phyloP scores from a whole-genome alignment of 2,329 filamentous ascomycete species.

The Nigrospora oryzae region DNA sequence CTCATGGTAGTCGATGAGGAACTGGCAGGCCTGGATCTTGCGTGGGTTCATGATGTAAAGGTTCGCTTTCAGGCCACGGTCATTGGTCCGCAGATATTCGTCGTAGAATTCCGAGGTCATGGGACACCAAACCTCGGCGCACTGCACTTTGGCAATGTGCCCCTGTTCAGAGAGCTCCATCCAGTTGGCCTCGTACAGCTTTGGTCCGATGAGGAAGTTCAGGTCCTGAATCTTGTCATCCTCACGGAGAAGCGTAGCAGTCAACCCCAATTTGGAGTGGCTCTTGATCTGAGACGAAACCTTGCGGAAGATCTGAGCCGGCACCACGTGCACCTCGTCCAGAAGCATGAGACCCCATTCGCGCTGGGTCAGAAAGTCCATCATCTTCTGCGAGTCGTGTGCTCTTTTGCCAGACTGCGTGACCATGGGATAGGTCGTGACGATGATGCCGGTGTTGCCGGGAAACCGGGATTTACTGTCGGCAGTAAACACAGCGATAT shows the following conservation, averaged over 20 bases:
- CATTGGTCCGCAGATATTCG: conserved; percentile 62
- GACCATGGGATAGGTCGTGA: conserved; percentile 99
- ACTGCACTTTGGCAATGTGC: conserved; percentile 94
- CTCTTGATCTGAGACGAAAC: conserved; percentile 91
- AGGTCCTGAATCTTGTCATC: conserved; percentile 97
- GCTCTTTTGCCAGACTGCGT: conserved; percentile 80
- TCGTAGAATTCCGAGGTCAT: conserved; percentile 99
- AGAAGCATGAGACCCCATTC: conserved; percentile 98
- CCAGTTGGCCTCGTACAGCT: conserved; percentile 98
- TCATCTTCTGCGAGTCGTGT: conserved; percentile 93
- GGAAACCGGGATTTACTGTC: conserved; percentile 81
- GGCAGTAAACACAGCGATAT: conserved; percentile 91
- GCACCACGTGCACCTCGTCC: conserved; percentile 96
- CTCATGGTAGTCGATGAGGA: conserved; percentile 97
- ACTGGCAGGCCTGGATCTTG: conserved; percentile 96
- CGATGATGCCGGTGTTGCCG: conserved; percentile 88
- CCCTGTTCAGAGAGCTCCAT: conserved; percentile 96
- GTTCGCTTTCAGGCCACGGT: conserved; percentile 25
- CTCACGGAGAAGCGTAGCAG: conserved; percentile 87
- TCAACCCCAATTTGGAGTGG: conserved; percentile 90
- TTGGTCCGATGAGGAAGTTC: conserved; percentile 95
- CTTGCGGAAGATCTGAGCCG: conserved; percentile 90
- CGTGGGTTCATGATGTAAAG: conserved; percentile 96
- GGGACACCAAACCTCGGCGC: conserved; percentile 97
- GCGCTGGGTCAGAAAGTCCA: conserved; percentile 80